Conservation (phyloP, 2,329 filamentous ascomycete species). For the Monilinia fructicola region DNA sequence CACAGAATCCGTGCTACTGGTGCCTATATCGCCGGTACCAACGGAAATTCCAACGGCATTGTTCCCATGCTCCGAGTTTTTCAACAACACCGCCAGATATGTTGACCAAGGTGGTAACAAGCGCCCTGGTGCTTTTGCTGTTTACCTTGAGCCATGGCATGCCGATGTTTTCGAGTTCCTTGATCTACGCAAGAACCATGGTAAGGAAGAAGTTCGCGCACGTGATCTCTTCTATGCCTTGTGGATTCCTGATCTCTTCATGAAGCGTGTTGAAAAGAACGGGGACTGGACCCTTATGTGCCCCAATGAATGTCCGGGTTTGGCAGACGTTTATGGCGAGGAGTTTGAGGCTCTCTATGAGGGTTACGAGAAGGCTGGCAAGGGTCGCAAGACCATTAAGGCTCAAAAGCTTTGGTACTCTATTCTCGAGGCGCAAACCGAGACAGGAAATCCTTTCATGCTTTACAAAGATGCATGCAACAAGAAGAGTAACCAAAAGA, state of each 20-base stretch:
- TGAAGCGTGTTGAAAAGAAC: conserved; percentile 98
- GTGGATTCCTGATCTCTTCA: conserved; percentile 99
- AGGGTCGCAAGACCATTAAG: conserved; percentile 87
- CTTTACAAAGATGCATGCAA: conserved; percentile 99
- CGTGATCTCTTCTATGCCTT: conserved; percentile 96
- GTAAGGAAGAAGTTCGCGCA: conserved; percentile 95
- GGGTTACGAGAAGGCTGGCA: conserved; percentile 83
- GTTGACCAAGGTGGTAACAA: conserved; percentile 99
- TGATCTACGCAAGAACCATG: conserved; percentile 98
- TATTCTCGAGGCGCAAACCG: conserved; percentile 95
- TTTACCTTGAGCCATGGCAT: conserved; percentile 99
- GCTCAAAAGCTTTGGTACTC: conserved; percentile 99
- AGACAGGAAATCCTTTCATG: conserved; percentile 99
- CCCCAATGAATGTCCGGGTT: conserved; percentile 90
- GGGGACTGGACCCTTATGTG: conserved; percentile 98
- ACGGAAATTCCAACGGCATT: conserved; percentile 96
- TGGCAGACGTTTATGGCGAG: conserved; percentile 95
- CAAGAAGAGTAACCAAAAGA: conserved; percentile 99
- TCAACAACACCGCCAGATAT: conserved; percentile 98
- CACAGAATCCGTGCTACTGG: conserved; percentile 97
- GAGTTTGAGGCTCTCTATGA: conserved; percentile 96
- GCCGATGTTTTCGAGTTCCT: conserved; percentile 96
- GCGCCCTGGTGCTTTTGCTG: conserved; percentile 95
- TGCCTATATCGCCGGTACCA: conserved; percentile 97
- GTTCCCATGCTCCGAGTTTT: conserved; percentile 96